Conservation (phyloP, 495 filamentous ascomycete genomes). For the Penicillium cosmopolitanum region DNA sequence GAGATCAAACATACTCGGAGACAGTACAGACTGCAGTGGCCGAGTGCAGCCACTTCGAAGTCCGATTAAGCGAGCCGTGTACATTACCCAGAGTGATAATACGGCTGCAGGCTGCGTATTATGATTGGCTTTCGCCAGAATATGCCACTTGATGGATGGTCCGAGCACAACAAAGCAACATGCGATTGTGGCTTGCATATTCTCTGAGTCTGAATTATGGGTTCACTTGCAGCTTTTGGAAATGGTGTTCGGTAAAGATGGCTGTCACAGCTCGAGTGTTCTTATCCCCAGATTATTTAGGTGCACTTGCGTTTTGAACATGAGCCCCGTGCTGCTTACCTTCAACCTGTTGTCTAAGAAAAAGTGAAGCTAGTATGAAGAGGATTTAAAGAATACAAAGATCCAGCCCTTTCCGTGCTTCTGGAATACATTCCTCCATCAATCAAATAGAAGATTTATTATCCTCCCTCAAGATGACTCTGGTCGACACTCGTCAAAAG, state of each 20-base stretch:
- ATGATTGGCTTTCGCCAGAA: neutral
- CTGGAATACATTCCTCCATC: neutral
- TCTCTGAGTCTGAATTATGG: neutral
- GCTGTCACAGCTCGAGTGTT: too few relatives aligned
- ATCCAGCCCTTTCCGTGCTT: too few relatives aligned
- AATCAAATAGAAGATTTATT: neutral
- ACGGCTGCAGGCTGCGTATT: neutral
- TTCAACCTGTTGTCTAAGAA: too few relatives aligned
- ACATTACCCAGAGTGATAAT: neutral
- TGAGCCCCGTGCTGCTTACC: too few relatives aligned
- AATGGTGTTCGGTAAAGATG: too few relatives aligned
- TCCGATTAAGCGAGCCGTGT: too few relatives aligned
- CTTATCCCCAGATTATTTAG: too few relatives aligned
- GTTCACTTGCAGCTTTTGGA: neutral
- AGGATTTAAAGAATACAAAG: too few relatives aligned
- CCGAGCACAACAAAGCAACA: neutral
- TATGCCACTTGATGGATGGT: neutral
- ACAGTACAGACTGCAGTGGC: neutral
- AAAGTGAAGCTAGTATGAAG: too few relatives aligned
- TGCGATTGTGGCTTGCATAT: neutral
- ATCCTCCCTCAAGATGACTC: neutral
- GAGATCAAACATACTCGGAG: too few relatives aligned
- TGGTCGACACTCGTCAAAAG: constrained; percentile 19
- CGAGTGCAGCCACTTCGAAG: neutral
- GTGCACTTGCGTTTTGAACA: too few relatives aligned